Evolutionary conservation across 306 rosid genomes (phyloP), one percentile per base, ranked within the genome.

Genomic region (Vachellia collinsii): DNA sequence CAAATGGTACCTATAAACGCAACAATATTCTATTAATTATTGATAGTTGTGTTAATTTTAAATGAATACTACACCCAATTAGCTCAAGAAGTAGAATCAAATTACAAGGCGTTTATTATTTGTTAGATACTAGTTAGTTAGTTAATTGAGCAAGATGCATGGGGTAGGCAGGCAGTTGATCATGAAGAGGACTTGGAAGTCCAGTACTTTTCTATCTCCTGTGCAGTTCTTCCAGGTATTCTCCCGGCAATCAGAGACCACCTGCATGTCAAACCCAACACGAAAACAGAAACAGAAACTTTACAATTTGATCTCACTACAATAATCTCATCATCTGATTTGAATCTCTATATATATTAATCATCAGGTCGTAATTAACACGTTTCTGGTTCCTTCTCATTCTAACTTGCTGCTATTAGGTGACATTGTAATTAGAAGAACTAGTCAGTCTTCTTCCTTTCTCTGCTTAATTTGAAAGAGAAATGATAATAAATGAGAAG

Each of bases 161-260:
- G 13, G 3, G 48, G 3, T 44, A 44, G 48, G 48, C 11, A 48
- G 13, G 53, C 4, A 12, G 29, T 14, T 9, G 13, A 7, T 58
- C 65, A 56, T 14, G 53, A 66, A 39, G 62, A 4, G 7, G 6
- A 19, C 76, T 46, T 83, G 34, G 86, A 65, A 67, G 73, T 83
- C 86, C 86, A 83, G 1, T 83, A 83, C 23, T 74, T 74, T 23
- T 83, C 83, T 46, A 83, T 67, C 47, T 83, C 86, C 47, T 79
- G 59, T 16, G 86, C 83, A 11, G 77, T 78, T 36, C 86, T 78
- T 74, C 80, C 83, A 2, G 83, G 86, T 20, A 83, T 83, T 70
- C 86, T 83, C 48, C 86, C 83, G 56, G 86, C 83, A 64, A 78
- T 83, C 8, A 83, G 59, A 36, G 79, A 58, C 86, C 86, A 83